Base-by-base conservation (phyloP, 1,284 basidiomycete species). In the Rhodotorula sp. region DNA sequence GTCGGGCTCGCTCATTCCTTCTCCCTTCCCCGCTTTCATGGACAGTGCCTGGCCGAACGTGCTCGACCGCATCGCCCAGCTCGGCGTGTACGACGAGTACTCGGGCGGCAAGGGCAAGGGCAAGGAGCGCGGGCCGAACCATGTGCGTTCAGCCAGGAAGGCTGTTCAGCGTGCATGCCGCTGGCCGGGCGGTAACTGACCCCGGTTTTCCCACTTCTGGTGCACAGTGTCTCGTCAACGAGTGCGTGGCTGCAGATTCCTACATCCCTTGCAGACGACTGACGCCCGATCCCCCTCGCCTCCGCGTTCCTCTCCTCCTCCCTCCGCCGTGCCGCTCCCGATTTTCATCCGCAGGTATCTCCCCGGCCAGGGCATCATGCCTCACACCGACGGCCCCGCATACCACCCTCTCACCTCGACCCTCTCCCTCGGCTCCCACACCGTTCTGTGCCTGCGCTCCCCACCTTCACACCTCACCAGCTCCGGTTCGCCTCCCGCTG, bases 291-390 rank as follows among this genome's bases (percentile, higher is more conserved):
- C 51, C 13, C 7, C 48, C 29, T 15, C 37, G 15, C 29, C n/a
- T 10, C 25, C 22, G 25, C 56, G 10, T 10, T 21, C 13, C 6
- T 6, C 13, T 25, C 13, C 27, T 27, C 51, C 25, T 37, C 17
- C 8, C 48, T 17, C 12, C 39, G 9, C 32, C 29, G 5, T 19
- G n/a, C 29, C 56, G 12, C 6, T 25, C 13, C 6, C 7, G 13
- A 12, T 3, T 21, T 21, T 29, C 65, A 76, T 74, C 64, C 76
- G 58, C 78, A 82, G 72, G 48, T 97, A 97, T 80, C 84, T 87
- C 37, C 86, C 92, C 12, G 91, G 91, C 2, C 93, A 97, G 83
- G 95, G 95, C 32, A 98, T 98, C 73, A 90, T 92, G 92, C 92
- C 94, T 1, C 95, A 97, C 79, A 89, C 97, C 82, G 95, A 97